Evolutionary conservation across 2,329 filamentous ascomycete species (phyloP), one percentile per base, ranked within the genome.

Genomic region (Pestalotiopsis sp.): DNA sequence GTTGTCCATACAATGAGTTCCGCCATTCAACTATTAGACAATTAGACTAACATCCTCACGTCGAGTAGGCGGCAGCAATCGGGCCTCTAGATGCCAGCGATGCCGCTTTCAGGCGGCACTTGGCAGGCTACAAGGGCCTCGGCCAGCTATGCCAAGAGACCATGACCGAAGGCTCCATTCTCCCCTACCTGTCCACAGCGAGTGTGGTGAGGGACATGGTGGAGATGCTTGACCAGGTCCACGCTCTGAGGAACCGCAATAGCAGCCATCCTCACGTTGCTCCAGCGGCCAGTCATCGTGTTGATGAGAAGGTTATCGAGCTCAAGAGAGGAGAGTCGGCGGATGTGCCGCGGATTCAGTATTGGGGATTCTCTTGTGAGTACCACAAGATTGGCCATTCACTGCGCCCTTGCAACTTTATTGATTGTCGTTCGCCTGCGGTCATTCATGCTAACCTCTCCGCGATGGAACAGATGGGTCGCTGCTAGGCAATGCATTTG

Each of bases 361-460:
- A 86, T 71, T 82, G 84, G 77, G 85, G 86, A 0, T 82, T 87
- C 66, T 86, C 84, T 5, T 88, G 88, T 69, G 83, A 83, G 4
- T 84, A 81, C 0, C 76, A 81, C 1, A 80, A 79, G 17, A 82
- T 79, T 0, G 84, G 84, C 69, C 82, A 82, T 6, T 78, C 79
- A 4, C 76, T 84, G 75, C 83, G 78, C 67, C 83, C 83, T 52
- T n/a, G 7, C 7, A 17, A 52, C 4, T 9, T 20, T 9, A 9
- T 52, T 17, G 7, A n/a, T n/a, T 6, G 17, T 6, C 14, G 9
- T n/a, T 52, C n/a, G 6, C 45, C 5, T n/a, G 45, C 7, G 17
- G 17, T n/a, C 7, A 3, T n/a, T n/a, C 7, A n/a, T 4, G 20
- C 17, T 52, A 7, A 52, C 17, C 3, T 17, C 17, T 6, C 7